A percentile compares a stretch with the other conserved stretches of the same genome.
These are phyloP conservation scores for Aureobasidium sp. DNA, from an alignment of 2,329 filamentous ascomycete species.

Conservation along the genomic window DNA sequence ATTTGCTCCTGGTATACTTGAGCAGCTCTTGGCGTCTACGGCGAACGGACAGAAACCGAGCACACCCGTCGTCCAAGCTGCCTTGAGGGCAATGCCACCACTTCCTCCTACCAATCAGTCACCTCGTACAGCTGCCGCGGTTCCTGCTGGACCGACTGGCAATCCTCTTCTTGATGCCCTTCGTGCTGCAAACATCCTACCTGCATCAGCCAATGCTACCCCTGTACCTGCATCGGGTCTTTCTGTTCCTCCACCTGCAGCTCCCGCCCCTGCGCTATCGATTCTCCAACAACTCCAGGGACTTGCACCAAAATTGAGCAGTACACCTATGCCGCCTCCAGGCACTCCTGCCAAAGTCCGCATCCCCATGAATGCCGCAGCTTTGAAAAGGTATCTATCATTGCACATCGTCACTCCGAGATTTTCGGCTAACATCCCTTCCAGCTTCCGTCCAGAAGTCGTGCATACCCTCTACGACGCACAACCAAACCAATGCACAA, in stretches of 20 bases:
- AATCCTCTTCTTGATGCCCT: slow-evolving; percentile 15
- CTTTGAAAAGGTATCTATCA: slow-evolving; percentile 20
- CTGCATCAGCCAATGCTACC: slow-evolving; percentile 17
- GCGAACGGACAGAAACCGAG: slow-evolving; percentile 27
- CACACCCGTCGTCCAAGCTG: slow-evolving; percentile 27
- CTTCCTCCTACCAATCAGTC: background rate
- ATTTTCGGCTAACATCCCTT: slow-evolving; percentile 10
- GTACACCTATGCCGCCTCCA: slow-evolving; percentile 3
- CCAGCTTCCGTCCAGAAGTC: slow-evolving; percentile 64
- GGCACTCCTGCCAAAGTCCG: slow-evolving; percentile 10
- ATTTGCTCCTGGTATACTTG: slow-evolving; percentile 23
- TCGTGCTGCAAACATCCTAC: slow-evolving; percentile 18
- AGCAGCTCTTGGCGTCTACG: slow-evolving; percentile 26
- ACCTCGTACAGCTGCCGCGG: slow-evolving; percentile 5
- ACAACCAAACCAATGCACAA: slow-evolving; percentile 78
- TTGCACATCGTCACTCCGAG: background rate
- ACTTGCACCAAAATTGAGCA: background rate
- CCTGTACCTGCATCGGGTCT: slow-evolving; percentile 14
- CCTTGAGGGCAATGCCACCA: slow-evolving; percentile 22
- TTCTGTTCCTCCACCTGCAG: slow-evolving; percentile 3
- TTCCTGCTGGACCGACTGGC: slow-evolving; percentile 13
- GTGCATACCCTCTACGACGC: slow-evolving; percentile 69
- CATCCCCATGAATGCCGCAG: slow-evolving; percentile 22
- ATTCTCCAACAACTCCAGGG: slow-evolving; percentile 11
- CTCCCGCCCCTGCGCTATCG: background rate